These are phyloP conservation scores for Barnettozyma vustinii DNA, from an alignment of 805 yeast species.

Conservation along the genomic window DNA sequence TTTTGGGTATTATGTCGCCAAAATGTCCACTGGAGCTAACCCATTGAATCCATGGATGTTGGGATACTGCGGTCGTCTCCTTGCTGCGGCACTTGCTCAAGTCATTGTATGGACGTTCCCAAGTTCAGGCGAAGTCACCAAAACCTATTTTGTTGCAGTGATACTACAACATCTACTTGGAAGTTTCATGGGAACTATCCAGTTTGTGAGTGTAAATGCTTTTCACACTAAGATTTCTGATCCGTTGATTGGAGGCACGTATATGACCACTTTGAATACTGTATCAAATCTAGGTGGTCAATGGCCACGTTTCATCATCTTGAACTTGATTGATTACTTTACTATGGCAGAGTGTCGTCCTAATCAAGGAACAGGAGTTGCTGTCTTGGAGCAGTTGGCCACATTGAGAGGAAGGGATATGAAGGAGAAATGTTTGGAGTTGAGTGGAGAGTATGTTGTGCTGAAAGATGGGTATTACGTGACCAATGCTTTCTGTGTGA, in stretches of 20 bases:
- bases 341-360: constrained; percentile 57
- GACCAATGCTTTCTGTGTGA: constrained; percentile 68
- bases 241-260: constrained; percentile 94
- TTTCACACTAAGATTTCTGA: constrained; percentile 96
- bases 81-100: constrained; percentile 74
- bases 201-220: constrained; percentile 89
- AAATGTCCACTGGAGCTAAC: constrained; percentile 78
- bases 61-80: constrained; percentile 78
- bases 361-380: constrained; percentile 23
- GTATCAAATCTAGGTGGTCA: constrained; percentile 93
- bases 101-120: constrained; percentile 72
- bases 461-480: constrained; percentile 78
- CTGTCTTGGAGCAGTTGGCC: constrained; percentile 36
- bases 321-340: constrained; percentile 73
- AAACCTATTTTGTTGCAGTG: constrained; percentile 59
- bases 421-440: constrained; percentile 1
- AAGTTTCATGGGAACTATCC: constrained; percentile 91
- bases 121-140: constrained; percentile 37
- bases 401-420: neutral
- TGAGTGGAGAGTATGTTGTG: constrained; percentile 51
- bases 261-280: constrained; percentile 94
- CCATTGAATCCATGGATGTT: constrained; percentile 86
- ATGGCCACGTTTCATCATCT: constrained; percentile 88
- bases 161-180: constrained; percentile 79
- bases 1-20: constrained; percentile 93